Evolutionary conservation across 2,329 filamentous ascomycete species (phyloP), one percentile per base, ranked within the genome.

Genomic region (Clonostachys rhizophaga): DNA sequence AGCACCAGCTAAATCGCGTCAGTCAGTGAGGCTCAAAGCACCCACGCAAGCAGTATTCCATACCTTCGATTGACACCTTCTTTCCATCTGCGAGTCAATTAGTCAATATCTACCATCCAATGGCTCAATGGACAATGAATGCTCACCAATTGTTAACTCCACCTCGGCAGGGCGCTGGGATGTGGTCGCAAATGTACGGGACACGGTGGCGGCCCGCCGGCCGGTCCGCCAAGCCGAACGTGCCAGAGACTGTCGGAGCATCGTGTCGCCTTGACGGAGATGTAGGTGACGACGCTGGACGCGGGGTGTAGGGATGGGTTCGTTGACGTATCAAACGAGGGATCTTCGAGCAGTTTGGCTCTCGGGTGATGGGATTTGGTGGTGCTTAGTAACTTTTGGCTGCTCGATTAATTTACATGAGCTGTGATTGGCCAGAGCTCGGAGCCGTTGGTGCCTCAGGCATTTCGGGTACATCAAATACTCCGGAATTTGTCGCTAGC

Each of bases 31-130:
- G 51, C 49, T 39, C 30, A 46, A 44, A 37, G 44, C 45, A 46
- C 54, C 39, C 16, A 46, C 47, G 49, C 35, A 60, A 49, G 42
- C 41, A 46, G 45, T 49, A 36, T 49, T 47, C 39, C 62, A 58
- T 85, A 95, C 91, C 90, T 88, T 96, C 91, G 68, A 99, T 91
- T 53, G 91, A 96, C 48, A 99, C 87, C 74, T 96, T 95, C 79
- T 96, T 96, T 66, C 92, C 94, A 83, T 99, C 92, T 91, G 65
- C 41, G 57, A 42, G 48, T 37, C 37, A 41, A 62, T 71, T 59
- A 71, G 65, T 59, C 52, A 51, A 42, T 39, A 34, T 33, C 20
- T 35, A 18, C 33, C 33, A 18, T 34, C 16, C 37, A 43, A 37
- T 34, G 44, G 40, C 46, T 42, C 42, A 43, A 46, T 42, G 49